These are phyloP conservation scores for Candida easanensis DNA, from an alignment of 805 yeast species.

Conservation along the genomic window DNA sequence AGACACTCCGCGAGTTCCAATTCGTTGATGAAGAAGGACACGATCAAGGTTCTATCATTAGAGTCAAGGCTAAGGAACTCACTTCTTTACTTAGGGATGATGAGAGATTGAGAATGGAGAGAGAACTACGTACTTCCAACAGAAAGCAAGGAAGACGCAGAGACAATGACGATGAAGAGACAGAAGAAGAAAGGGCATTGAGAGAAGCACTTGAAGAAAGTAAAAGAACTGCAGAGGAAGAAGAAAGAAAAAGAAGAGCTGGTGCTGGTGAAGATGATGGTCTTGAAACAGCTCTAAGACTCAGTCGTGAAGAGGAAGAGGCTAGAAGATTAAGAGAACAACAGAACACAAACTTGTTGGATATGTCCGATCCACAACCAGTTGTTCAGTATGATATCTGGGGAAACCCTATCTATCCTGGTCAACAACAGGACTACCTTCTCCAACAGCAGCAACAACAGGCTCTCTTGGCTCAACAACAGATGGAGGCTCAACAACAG, in stretches of 20 bases:
- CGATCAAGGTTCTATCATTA: constrained; percentile 85
- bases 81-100: constrained; percentile 78
- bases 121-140: constrained; percentile 40
- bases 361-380: constrained; percentile 39
- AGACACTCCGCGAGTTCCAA: constrained; percentile 87
- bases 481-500: constrained; percentile 12
- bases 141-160: constrained; percentile 38
- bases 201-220: constrained; percentile 80
- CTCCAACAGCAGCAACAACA: constrained; percentile 24
- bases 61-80: constrained; percentile 88
- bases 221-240: constrained; percentile 79
- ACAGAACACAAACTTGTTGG: constrained; percentile 49
- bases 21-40: constrained; percentile 71
- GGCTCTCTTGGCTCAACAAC: constrained; percentile 34
- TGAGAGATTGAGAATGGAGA: constrained; percentile 71
- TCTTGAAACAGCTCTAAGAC: constrained; percentile 62
- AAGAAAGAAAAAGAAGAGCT: constrained; percentile 57
- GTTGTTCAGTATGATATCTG: constrained; percentile 27
- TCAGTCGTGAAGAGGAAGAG: constrained; percentile 77
- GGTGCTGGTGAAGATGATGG: constrained; percentile 42
- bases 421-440: constrained; percentile 16
- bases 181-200: constrained; percentile 70
- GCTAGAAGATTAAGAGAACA: constrained; percentile 46
- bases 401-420: constrained; percentile 29
- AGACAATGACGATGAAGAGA: constrained; percentile 27